phyloP scores from a whole-genome alignment of 495 filamentous ascomycete species.

The Penicillium riverlandense region DNA sequence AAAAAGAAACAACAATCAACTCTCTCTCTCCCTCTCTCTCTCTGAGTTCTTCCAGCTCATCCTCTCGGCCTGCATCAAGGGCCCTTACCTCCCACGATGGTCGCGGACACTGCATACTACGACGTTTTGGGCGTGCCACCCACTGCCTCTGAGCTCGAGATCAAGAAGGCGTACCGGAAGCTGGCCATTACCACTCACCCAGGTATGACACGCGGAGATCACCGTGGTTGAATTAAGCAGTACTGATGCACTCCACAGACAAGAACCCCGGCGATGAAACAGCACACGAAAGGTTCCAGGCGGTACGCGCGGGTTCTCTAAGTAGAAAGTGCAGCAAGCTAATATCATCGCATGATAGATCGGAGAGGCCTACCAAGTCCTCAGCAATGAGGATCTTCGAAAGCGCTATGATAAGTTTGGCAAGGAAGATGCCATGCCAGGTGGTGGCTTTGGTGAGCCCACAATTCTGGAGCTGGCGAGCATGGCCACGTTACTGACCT shows the following conservation, averaged over 20 bases:
- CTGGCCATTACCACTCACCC: conserved; percentile 77
- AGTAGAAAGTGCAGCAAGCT: conserved; percentile 1
- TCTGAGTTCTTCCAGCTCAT: not conserved
- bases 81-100: conserved; percentile 47
- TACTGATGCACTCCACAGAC: conserved; percentile 43
- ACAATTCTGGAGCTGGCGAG: conserved; percentile 14
- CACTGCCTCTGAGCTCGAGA: conserved; percentile 87
- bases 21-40: not conserved
- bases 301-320: conserved; percentile 34
- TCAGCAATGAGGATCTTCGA: conserved; percentile 78
- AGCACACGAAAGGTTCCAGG: conserved; percentile 90
- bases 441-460: conserved; percentile 72
- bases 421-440: conserved; percentile 84
- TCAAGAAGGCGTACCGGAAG: conserved; percentile 99
- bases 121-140: conserved; percentile 84
- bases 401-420: conserved; percentile 93
- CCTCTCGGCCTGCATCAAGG: not conserved
- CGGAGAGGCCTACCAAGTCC: conserved; percentile 96
- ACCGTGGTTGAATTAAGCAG: too few species aligned
- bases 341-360: conserved; percentile 45
- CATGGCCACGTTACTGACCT: not conserved
- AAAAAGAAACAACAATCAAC: conserved; percentile 4
- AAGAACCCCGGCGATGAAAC: conserved; percentile 97
- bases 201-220: conserved; percentile 28
- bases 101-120: conserved; percentile 82